Base-by-base conservation (phyloP, 768 basidiomycete genomes). In the Collybia sp. region DNA sequence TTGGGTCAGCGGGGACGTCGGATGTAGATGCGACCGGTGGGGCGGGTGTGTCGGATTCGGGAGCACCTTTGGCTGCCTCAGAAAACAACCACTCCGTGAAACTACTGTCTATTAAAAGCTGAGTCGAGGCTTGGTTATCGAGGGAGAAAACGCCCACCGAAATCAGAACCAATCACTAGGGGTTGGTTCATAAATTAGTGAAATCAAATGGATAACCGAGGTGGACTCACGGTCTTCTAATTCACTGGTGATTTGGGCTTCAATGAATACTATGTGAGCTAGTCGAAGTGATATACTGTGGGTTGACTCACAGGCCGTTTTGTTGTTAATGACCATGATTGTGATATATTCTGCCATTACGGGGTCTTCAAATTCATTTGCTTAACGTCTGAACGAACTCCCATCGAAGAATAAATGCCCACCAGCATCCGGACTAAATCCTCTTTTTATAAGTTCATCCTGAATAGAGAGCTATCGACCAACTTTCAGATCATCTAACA, bases 341-440 rank as follows among this genome's bases (percentile, higher is more conserved):
- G 88, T 91, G 47, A 93, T 91, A 58, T 92, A 94, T 64, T 94
- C 92, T 2, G 91, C 89, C 89, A 93, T 92, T 55, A 92, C 88
- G 12, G 82, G 81, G 65, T 93, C 90, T 89, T 54, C 4, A 47
- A 40, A 43, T 10, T 3, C 44, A 58, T n/a, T n/a, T 42, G 6
- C 12, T 42, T 10, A 42, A 30, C 17, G 16, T 30, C 16, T 1
- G 19, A 62, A 48, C 42, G 37, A 40, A 54, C 15, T 44, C 17
- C 34, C 12, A 40, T 35, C 42, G 44, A 43, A 52, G 47, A 47
- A 44, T 44, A 47, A 48, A 59, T 58, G 71, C 76, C 51, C 52
- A 88, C 88, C 88, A 67, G 84, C 77, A 52, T 90, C 88, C 16
- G 77, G 69, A 57, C 82, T 89, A 59, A 80, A 89, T 8, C 82